Conservation (phyloP, 805 yeast genomes). For the Cyberlindnera xishuangbannaensis region DNA sequence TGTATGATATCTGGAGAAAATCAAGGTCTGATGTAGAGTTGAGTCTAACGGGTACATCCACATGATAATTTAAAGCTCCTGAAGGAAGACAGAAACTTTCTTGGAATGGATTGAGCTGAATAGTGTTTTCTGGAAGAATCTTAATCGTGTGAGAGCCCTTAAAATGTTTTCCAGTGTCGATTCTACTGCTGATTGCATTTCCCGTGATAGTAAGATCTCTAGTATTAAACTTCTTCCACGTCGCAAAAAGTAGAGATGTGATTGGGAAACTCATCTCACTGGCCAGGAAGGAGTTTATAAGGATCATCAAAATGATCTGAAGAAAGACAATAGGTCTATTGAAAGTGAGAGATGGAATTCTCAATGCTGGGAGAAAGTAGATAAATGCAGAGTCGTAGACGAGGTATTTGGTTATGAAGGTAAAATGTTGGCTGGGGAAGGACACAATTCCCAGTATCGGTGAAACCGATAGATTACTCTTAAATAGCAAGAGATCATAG, state of each 20-base stretch:
- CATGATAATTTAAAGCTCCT: conserved; percentile 24
- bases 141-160: conserved; percentile 83
- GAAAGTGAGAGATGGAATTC: conserved; percentile 71
- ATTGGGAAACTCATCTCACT: conserved; percentile 46
- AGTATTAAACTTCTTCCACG: conserved; percentile 38
- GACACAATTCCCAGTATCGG: conserved; percentile 28
- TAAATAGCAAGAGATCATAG: conserved; percentile 60
- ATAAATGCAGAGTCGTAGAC: conserved; percentile 67
- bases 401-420: conserved; percentile 65
- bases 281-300: conserved; percentile 48
- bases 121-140: conserved; percentile 87
- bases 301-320: conserved; percentile 41
- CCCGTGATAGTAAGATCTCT: conserved; percentile 52
- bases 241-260: conserved; percentile 32
- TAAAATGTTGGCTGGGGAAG: conserved; percentile 43
- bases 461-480: conserved; percentile 34
- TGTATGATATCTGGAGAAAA: conserved; percentile 56
- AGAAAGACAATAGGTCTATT: conserved; percentile 48
- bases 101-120: conserved; percentile 69
- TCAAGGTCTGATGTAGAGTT: conserved; percentile 76
- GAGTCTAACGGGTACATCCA: conserved; percentile 65
- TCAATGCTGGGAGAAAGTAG: conserved; percentile 65
- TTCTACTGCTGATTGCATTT: conserved; percentile 31
- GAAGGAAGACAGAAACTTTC: conserved; percentile 56
- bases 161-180: conserved; percentile 44